These are phyloP conservation scores for Mortierella sp. DNA, from an alignment of 371 early-diverging fungal genomes.

Conservation along the genomic window DNA sequence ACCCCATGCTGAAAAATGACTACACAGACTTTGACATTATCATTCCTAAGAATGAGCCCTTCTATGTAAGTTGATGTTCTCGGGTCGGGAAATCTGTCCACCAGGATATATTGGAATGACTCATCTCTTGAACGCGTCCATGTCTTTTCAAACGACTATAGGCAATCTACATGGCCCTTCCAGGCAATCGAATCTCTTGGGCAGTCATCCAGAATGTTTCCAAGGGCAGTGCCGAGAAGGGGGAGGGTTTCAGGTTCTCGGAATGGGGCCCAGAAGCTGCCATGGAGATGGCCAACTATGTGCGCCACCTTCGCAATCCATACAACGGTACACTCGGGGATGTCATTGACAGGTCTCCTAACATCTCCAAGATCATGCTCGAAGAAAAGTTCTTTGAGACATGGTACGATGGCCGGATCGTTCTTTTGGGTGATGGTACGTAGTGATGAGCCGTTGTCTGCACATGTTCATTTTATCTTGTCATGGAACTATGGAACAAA, in stretches of 20 bases:
- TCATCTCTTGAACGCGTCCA: background rate
- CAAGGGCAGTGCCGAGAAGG: slow-evolving; percentile 16
- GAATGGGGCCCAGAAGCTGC: slow-evolving; percentile 52
- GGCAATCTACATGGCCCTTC: slow-evolving; percentile 51
- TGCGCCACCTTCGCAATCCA: slow-evolving; percentile 44
- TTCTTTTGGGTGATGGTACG: slow-evolving; percentile 48
- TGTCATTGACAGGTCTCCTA: slow-evolving; percentile 40
- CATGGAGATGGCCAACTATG: slow-evolving; percentile 35
- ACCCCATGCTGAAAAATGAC: slow-evolving; percentile 32
- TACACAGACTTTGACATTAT: slow-evolving; percentile 53
- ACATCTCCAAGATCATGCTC: slow-evolving; percentile 43
- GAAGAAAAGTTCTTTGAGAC: slow-evolving; percentile 47
- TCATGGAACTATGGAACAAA: too few relatives aligned
- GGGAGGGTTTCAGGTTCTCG: slow-evolving; percentile 34
- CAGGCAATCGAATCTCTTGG: slow-evolving; percentile 36
- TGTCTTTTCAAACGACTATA: background rate
- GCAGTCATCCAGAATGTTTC: slow-evolving; percentile 47
- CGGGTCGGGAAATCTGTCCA: too few relatives aligned
- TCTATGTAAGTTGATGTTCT: slow-evolving; percentile 50
- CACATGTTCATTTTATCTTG: too few relatives aligned
- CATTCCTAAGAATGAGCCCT: slow-evolving; percentile 42
- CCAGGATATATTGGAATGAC: too few relatives aligned
- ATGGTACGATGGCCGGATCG: slow-evolving; percentile 44
- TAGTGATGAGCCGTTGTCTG: too few relatives aligned
- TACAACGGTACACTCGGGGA: slow-evolving; percentile 45